Conservation (phyloP, 2,329 filamentous ascomycete genomes). For the Paecilomyces sp. region DNA sequence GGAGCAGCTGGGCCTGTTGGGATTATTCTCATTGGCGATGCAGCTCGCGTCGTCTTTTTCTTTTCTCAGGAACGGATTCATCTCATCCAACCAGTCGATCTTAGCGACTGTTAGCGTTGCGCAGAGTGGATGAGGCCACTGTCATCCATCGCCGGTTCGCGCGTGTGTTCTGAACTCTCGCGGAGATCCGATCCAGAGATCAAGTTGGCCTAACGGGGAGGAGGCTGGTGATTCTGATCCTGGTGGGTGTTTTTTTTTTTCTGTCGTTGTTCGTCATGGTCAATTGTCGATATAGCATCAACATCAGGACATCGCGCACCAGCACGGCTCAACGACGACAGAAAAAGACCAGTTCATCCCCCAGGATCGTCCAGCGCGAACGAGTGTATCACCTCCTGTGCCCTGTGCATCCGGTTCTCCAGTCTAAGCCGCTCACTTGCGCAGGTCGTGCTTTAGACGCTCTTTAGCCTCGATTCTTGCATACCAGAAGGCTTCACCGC, state of each 20-base stretch:
- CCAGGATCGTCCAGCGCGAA: background rate
- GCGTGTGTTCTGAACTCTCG: background rate
- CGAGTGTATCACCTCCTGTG: background rate
- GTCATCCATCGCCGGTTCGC: background rate
- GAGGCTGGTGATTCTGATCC: background rate
- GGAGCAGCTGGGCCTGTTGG: background rate
- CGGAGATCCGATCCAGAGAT: background rate
- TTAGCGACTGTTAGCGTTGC: background rate
- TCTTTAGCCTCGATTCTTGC: background rate
- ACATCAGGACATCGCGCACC: background rate
- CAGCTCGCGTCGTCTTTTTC: background rate
- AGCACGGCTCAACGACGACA: background rate
- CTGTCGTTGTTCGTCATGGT: background rate
- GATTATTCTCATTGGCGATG: background rate
- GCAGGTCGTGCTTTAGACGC: conserved; percentile 2
- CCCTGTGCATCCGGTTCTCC: background rate
- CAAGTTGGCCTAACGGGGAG: background rate
- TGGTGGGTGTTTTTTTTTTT: no score
- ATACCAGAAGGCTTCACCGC: conserved; percentile 17
- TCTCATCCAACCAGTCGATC: background rate
- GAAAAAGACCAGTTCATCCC: background rate
- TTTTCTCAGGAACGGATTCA: background rate
- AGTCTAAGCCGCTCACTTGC: background rate
- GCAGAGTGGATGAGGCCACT: background rate
- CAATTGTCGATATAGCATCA: background rate